These are phyloP conservation scores for Symbiodinium natans DNA, from an alignment of 73 alveolate genomes.

Conservation along the genomic window DNA sequence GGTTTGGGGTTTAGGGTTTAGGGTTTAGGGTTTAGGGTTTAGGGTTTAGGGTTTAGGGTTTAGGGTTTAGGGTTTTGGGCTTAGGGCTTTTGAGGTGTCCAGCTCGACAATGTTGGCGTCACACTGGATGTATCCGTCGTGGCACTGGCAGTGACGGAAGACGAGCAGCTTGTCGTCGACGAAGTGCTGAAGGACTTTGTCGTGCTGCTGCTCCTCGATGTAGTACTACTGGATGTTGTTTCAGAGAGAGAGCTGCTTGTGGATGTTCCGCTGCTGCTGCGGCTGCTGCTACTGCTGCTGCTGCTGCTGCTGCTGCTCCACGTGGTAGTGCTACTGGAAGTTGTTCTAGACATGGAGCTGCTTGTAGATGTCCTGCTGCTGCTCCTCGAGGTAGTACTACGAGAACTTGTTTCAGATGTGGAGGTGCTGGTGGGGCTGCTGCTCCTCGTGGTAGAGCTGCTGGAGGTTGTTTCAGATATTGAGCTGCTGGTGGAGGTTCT, in stretches of 20 bases:
- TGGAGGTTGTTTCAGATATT: not conserved
- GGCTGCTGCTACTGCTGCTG: no score
- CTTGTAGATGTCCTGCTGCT: not conserved
- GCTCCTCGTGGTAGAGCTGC: not conserved
- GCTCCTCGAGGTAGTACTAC: not conserved
- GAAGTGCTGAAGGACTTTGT: not conserved
- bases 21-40: no score
- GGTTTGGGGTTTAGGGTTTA: no score
- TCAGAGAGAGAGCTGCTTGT: not conserved
- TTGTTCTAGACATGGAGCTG: not conserved
- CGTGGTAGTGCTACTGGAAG: not conserved
- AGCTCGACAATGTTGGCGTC: no score
- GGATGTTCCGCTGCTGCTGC: not conserved
- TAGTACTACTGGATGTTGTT: not conserved
- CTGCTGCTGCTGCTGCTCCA: no score
- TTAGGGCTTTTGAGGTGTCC: no score
- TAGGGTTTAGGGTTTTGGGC: no score
- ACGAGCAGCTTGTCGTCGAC: not conserved
- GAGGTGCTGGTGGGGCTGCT: not conserved
- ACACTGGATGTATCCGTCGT: no score
- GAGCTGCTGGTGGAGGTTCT: not conserved
- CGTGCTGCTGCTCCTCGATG: not conserved
- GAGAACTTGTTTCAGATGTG: not conserved
- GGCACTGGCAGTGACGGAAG: not conserved
- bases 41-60: no score